Percentiles rank a stretch among this genome's conserved stretches.
Conservation (phyloP, 2,329 filamentous ascomycete species). For the Xylariales sp. region DNA sequence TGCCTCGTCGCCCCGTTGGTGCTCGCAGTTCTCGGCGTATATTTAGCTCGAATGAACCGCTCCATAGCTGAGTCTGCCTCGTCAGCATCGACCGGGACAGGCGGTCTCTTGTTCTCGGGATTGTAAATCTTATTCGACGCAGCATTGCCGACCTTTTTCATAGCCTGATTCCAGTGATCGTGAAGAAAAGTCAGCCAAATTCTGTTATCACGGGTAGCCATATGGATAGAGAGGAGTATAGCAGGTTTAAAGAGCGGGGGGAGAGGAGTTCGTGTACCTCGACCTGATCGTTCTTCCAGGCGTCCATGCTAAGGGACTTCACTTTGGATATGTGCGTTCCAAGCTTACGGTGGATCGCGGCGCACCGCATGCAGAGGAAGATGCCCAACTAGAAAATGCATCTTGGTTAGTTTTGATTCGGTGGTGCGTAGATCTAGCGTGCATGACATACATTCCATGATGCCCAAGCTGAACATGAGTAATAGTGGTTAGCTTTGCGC, state of each 20-base stretch:
- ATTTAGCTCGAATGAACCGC: conserved; percentile 91
- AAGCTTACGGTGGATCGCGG: conserved; percentile 89
- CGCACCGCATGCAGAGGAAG: conserved; percentile 97
- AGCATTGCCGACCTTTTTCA: conserved; percentile 87
- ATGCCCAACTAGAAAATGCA: conserved; percentile 67
- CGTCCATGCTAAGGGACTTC: conserved; percentile 98
- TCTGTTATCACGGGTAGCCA: too few relatives aligned
- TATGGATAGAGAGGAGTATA: too few relatives aligned
- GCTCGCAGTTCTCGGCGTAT: conserved; percentile 56
- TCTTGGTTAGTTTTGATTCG: too few relatives aligned
- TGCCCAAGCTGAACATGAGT: conserved; percentile 74
- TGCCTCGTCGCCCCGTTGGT: conserved; percentile 29
- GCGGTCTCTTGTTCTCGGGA: conserved; percentile 73
- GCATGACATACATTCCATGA: conserved; percentile 94
- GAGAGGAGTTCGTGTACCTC: too few relatives aligned
- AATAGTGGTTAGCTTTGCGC: conserved; percentile 18
- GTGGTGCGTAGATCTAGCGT: too few relatives aligned
- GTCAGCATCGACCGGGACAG: conserved; percentile 85
- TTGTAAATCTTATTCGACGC: conserved; percentile 88
- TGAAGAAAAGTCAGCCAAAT: too few relatives aligned
- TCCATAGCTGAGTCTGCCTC: conserved; percentile 95
- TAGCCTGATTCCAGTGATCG: conserved; percentile 44
- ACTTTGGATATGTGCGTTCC: conserved; percentile 98
- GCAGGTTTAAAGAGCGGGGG: neutral
- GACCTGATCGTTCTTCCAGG: conserved; percentile 92